Percentiles rank a stretch among this genome's conserved stretches.
Evolutionary conservation across 495 filamentous ascomycete species (phyloP).

Genomic region (Oleoguttula mirabilis): DNA sequence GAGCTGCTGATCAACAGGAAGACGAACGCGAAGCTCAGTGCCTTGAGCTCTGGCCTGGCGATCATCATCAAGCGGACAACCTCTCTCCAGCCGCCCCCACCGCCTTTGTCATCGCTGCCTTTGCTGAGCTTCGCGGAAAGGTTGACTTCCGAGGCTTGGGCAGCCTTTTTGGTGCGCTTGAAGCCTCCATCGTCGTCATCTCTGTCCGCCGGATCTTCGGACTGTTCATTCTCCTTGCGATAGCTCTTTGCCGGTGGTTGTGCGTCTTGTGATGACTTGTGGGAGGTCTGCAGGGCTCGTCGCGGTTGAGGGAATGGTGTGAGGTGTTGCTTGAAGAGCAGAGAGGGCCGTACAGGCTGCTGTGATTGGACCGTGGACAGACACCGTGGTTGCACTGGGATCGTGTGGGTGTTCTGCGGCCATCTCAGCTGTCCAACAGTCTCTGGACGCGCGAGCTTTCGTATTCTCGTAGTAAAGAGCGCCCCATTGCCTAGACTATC

Average conservation of each 20-base stretch:
- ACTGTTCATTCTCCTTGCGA: constrained; percentile 12
- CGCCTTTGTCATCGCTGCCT: constrained; percentile 54
- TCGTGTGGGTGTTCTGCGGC: background rate
- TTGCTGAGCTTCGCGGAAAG: constrained; percentile 75
- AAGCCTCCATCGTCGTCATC: constrained; percentile 47
- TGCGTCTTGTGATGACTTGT: constrained; percentile 1
- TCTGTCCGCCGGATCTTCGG: constrained; percentile 12
- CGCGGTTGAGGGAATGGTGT: constrained; percentile 5
- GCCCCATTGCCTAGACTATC: constrained; percentile 27
- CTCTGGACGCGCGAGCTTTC: background rate
- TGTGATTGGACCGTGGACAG: background rate
- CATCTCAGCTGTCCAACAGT: background rate
- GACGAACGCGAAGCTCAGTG: constrained; percentile 66
- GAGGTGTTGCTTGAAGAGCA: too few relatives aligned
- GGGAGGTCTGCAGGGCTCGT: constrained; percentile 8
- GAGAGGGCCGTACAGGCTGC: too few relatives aligned
- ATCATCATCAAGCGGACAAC: constrained; percentile 82
- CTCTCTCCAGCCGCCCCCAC: constrained; percentile 50
- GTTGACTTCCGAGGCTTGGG: constrained; percentile 80
- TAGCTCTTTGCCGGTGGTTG: constrained; percentile 3
- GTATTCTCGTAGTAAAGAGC: constrained; percentile 26
- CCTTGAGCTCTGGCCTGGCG: constrained; percentile 68
- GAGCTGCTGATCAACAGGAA: constrained; percentile 76
- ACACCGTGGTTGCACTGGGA: background rate
- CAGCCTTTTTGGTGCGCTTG: constrained; percentile 61